Percentiles rank a stretch among this genome's conserved stretches.
phyloP scores from a whole-genome alignment of 768 basidiomycete genomes.

The Psilocybe tampanensis region DNA sequence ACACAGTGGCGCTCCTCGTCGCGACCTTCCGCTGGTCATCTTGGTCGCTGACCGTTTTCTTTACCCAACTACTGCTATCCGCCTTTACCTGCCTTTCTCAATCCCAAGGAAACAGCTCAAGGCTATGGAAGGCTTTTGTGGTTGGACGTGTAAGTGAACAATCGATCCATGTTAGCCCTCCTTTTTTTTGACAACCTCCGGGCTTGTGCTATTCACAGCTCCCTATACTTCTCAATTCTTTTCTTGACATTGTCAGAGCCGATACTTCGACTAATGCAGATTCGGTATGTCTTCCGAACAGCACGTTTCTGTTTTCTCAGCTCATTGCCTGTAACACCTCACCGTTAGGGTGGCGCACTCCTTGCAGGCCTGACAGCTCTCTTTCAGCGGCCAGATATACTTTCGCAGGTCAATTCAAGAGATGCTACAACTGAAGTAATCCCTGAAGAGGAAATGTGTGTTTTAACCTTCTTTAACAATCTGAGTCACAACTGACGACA shows the following conservation, averaged over 20 bases:
- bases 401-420: conserved; percentile 50
- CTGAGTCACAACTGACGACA: not conserved
- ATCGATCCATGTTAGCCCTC: too few species aligned
- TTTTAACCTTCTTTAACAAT: not conserved
- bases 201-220: conserved; percentile 48
- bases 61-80: conserved; percentile 66
- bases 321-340: conserved; percentile 27
- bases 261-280: conserved; percentile 57
- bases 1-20: conserved; percentile 56
- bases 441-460: conserved; percentile 33
- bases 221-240: conserved; percentile 56
- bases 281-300: conserved; percentile 46
- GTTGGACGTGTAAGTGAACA: conserved; percentile 61
- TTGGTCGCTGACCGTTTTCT: conserved; percentile 65
- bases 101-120: conserved; percentile 30
- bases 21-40: conserved; percentile 62
- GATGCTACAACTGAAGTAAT: conserved; percentile 24
- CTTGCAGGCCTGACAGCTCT: conserved; percentile 52
- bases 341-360: conserved; percentile 41
- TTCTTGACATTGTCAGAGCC: conserved; percentile 54
- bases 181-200: not conserved
- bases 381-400: conserved; percentile 54
- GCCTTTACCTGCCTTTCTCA: conserved; percentile 66
- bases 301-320: not conserved
- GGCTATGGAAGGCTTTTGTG: conserved; percentile 72